phyloP scores from a whole-genome alignment of 805 yeast genomes.

The Torulaspora microellipsoides region DNA sequence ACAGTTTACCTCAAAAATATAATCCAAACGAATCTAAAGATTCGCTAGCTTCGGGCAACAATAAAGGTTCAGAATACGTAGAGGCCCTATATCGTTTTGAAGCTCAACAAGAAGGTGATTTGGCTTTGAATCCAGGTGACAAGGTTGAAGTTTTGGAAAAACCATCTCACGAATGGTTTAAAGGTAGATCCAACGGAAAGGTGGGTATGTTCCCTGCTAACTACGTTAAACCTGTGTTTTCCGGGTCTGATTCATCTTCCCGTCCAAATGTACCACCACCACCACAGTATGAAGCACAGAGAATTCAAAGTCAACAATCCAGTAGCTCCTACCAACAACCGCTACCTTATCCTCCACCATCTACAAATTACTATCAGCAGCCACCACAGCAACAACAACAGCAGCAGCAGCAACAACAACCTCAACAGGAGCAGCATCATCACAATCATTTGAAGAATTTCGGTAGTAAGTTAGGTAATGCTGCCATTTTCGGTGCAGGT shows the following conservation, averaged over 20 bases:
- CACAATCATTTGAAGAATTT: slow-evolving; percentile 49
- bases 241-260: slow-evolving; percentile 15
- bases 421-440: slow-evolving; percentile 33
- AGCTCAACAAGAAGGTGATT: slow-evolving; percentile 74
- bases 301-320: slow-evolving; percentile 22
- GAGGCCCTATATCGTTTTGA: slow-evolving; percentile 72
- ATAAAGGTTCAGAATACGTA: slow-evolving; percentile 36
- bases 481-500: slow-evolving; percentile 96
- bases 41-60: slow-evolving; percentile 2
- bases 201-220: slow-evolving; percentile 89
- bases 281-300: slow-evolving; percentile 22
- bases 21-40: slow-evolving; percentile 27
- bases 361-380: slow-evolving; percentile 44
- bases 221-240: slow-evolving; percentile 52
- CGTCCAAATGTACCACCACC: slow-evolving; percentile 23
- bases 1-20: slow-evolving; percentile 55
- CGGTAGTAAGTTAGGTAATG: slow-evolving; percentile 80
- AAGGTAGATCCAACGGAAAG: slow-evolving; percentile 55
- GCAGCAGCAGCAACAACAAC: slow-evolving; percentile 28
- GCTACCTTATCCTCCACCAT: slow-evolving; percentile 49
- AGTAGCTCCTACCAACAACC: slow-evolving; percentile 33
- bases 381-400: slow-evolving; percentile 34
- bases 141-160: slow-evolving; percentile 65
- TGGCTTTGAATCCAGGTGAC: slow-evolving; percentile 61
- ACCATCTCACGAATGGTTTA: slow-evolving; percentile 87